Conservation (phyloP, 768 basidiomycete genomes). For the Trametes punicea region DNA sequence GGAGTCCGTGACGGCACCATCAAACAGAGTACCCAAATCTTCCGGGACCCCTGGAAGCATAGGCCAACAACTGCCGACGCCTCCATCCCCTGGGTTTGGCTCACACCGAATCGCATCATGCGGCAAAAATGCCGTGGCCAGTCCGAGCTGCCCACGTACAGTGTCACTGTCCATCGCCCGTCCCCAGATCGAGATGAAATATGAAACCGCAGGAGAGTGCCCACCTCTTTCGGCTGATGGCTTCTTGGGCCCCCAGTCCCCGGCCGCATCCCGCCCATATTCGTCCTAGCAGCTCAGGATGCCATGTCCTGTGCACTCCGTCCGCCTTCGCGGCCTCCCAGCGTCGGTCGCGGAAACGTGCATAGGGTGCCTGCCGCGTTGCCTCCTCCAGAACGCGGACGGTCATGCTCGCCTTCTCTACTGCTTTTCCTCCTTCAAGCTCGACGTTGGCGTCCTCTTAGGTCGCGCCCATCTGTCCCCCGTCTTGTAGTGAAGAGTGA, state of each 20-base stretch:
- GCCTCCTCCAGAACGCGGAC: not conserved
- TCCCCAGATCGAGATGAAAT: not conserved
- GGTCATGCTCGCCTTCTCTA: not conserved
- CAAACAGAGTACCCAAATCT: not conserved
- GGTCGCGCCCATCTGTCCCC: no score
- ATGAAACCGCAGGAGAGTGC: not conserved
- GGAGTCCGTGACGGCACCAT: not conserved
- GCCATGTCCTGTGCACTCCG: not conserved
- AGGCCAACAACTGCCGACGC: not conserved
- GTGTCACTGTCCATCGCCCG: no score
- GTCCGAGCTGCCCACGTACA: no score
- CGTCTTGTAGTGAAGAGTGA: no score
- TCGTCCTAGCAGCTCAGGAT: constrained; percentile 7
- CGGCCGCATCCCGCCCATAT: constrained; percentile 4
- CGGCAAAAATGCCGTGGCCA: no score
- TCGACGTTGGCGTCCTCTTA: no score
- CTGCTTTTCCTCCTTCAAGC: not conserved
- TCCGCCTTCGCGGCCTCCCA: not conserved
- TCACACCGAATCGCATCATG: not conserved
- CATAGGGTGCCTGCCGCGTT: constrained; percentile 3
- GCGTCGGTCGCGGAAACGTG: constrained; percentile 1
- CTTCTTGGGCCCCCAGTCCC: constrained; percentile 1
- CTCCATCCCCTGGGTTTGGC: not conserved
- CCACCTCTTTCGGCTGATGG: constrained; percentile 5
- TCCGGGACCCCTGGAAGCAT: not conserved